phyloP scores from a whole-genome alignment of 192 early-diverging fungal species.

The Umbelopsis isabellina region DNA sequence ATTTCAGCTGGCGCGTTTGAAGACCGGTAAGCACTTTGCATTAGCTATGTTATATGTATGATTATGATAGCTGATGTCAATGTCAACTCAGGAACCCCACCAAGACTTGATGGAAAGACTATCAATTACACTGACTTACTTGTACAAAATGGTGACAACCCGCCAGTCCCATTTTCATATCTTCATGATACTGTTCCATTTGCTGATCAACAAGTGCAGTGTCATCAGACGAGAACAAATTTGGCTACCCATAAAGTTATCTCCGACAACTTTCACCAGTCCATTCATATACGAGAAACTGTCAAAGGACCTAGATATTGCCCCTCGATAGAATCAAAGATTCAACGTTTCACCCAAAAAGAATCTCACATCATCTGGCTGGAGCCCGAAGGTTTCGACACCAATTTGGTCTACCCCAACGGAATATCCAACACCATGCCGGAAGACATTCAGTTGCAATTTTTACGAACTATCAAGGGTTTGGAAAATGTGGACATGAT shows the following conservation, averaged over 20 bases:
- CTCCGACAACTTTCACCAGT: slow-evolving; percentile 72
- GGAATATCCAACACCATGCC: slow-evolving; percentile 87
- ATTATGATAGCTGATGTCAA: not conserved
- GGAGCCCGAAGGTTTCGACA: slow-evolving; percentile 78
- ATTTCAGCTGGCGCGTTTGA: slow-evolving; percentile 77
- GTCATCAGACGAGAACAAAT: slow-evolving; percentile 81
- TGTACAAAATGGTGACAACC: slow-evolving; percentile 71
- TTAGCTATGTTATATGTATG: not conserved
- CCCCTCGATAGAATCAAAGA: slow-evolving; percentile 82
- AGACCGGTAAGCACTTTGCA: slow-evolving; percentile 54
- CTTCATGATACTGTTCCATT: slow-evolving; percentile 70
- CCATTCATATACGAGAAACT: slow-evolving; percentile 83
- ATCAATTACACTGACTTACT: slow-evolving; percentile 72
- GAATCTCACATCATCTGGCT: slow-evolving; percentile 77
- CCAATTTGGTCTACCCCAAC: slow-evolving; percentile 78
- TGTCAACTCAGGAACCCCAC: slow-evolving; percentile 64
- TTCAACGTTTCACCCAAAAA: slow-evolving; percentile 71
- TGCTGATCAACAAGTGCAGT: slow-evolving; percentile 65
- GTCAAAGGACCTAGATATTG: slow-evolving; percentile 84
- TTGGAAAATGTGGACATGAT: slow-evolving; percentile 76
- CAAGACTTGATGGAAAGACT: slow-evolving; percentile 72
- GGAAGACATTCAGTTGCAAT: slow-evolving; percentile 70
- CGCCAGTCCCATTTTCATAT: slow-evolving; percentile 77
- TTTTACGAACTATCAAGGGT: slow-evolving; percentile 74
- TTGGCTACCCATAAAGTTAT: slow-evolving; percentile 67